These are phyloP conservation scores for Phaeosphaeria sp. DNA, from an alignment of 2,329 filamentous ascomycete species.

Conservation along the genomic window DNA sequence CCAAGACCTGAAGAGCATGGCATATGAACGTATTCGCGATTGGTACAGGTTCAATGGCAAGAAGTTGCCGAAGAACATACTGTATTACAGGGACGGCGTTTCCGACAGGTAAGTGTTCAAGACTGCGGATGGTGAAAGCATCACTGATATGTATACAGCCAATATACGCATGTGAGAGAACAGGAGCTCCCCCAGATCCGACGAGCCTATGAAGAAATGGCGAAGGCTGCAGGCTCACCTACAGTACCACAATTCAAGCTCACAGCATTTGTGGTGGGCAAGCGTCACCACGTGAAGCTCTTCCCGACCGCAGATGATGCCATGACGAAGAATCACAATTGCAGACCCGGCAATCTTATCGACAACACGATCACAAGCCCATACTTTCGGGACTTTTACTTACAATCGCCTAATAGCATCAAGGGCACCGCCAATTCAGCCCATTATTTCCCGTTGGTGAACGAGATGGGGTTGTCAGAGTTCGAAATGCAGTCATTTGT, in stretches of 20 bases:
- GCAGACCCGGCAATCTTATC: slow-evolving; percentile 33
- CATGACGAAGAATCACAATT: slow-evolving; percentile 15
- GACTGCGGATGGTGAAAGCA: background rate
- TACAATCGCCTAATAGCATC: slow-evolving; percentile 36
- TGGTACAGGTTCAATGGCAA: background rate
- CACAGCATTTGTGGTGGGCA: slow-evolving; percentile 42
- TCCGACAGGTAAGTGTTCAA: slow-evolving; percentile 5
- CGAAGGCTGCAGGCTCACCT: slow-evolving; percentile 22
- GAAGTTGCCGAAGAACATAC: slow-evolving; percentile 16
- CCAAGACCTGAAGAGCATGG: slow-evolving; percentile 5
- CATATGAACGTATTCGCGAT: background rate
- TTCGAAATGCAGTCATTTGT: background rate
- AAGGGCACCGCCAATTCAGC: slow-evolving; percentile 33
- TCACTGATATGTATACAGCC: background rate
- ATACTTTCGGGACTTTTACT: slow-evolving; percentile 40
- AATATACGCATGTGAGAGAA: slow-evolving; percentile 11
- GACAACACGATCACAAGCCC: slow-evolving; percentile 32
- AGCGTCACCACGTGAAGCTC: slow-evolving; percentile 2
- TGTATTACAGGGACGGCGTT: slow-evolving; percentile 29
- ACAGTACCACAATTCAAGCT: slow-evolving; percentile 29
- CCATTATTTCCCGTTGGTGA: slow-evolving; percentile 39
- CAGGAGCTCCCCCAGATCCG: slow-evolving; percentile 39
- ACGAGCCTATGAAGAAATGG: slow-evolving; percentile 19
- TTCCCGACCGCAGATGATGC: background rate
- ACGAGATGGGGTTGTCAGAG: slow-evolving; percentile 7